phyloP scores from a whole-genome alignment of 768 basidiomycete species.

The Panaeolus cyanescens region DNA sequence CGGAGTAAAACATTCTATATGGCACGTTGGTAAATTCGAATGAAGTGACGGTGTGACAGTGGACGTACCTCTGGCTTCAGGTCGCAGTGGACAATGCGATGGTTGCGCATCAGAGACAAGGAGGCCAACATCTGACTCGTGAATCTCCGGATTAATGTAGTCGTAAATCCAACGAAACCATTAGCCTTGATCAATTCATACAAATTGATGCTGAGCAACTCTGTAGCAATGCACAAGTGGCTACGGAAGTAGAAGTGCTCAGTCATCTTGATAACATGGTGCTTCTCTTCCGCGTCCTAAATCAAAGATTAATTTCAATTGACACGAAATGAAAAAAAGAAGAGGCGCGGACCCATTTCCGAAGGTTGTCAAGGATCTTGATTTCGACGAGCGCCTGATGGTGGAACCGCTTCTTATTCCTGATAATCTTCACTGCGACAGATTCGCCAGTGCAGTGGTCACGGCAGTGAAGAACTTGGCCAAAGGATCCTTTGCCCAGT shows the following conservation, averaged over 20 bases:
- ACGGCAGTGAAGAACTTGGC: slow-evolving; percentile 93
- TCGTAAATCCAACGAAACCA: slow-evolving; percentile 97
- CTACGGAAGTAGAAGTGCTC: slow-evolving; percentile 98
- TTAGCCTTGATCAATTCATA: slow-evolving; percentile 99
- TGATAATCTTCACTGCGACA: slow-evolving; percentile 99
- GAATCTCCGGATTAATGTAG: slow-evolving; percentile 91
- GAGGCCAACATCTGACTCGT: slow-evolving; percentile 95
- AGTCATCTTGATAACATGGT: slow-evolving; percentile 97
- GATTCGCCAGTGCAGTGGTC: slow-evolving; percentile 94
- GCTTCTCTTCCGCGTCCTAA: slow-evolving; percentile 95
- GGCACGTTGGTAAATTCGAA: slow-evolving; percentile 7
- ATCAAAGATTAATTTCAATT: slow-evolving; percentile 2
- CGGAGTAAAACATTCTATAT: slow-evolving; percentile 88
- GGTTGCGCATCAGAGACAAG: slow-evolving; percentile 91
- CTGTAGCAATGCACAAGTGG: slow-evolving; percentile 98
- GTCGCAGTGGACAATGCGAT: slow-evolving; percentile 98
- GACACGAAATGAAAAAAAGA: neutral
- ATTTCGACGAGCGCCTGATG: slow-evolving; percentile 99
- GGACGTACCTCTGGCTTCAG: slow-evolving; percentile 90
- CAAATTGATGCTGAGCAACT: slow-evolving; percentile 95
- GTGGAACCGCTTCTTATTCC: slow-evolving; percentile 99
- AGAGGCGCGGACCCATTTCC: slow-evolving; percentile 85
- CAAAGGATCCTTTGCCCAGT: slow-evolving; percentile 97
- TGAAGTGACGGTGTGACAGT: neutral
- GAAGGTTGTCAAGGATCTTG: slow-evolving; percentile 94